Evolutionary conservation across 331 rosid genomes (phyloP).

Genomic region (Telfairia occidentalis): DNA sequence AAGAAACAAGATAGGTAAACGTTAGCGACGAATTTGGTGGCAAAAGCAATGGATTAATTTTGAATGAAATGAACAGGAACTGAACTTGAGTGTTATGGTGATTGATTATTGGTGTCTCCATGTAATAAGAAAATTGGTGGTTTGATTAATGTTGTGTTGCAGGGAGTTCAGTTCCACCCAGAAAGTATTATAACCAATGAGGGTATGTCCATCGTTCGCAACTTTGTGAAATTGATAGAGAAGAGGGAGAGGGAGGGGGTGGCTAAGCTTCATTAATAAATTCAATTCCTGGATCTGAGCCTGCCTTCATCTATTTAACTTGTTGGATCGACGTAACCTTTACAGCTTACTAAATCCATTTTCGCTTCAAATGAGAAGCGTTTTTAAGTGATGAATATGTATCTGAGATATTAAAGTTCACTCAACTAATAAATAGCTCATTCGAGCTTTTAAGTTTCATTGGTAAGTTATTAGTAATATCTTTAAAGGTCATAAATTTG

Average conservation of each 20-base stretch:
- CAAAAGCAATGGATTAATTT: too few species aligned
- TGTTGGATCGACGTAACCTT: too few species aligned
- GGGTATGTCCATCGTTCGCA: conserved; percentile 34
- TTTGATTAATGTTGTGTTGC: conserved; percentile 10
- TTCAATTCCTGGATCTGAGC: background rate
- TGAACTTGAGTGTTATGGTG: background rate
- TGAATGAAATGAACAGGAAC: background rate
- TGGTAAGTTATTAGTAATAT: too few species aligned
- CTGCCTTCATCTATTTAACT: background rate
- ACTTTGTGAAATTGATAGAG: conserved; percentile 32
- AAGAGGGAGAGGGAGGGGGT: conserved; percentile 15
- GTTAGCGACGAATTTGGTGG: background rate
- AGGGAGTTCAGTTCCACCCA: conserved; percentile 56
- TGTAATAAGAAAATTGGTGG: background rate
- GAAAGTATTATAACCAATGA: conserved; percentile 40
- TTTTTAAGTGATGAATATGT: background rate
- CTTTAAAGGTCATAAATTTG: too few species aligned
- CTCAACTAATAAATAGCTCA: background rate
- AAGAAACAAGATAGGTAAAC: background rate
- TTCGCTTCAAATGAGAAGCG: background rate
- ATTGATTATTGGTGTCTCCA: background rate
- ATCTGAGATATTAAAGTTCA: background rate
- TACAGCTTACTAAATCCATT: background rate
- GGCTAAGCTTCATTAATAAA: conserved; percentile 7
- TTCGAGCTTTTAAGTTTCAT: too few species aligned